Base-by-base conservation (phyloP, 1,284 basidiomycete genomes). In the Vanrija sp. region DNA sequence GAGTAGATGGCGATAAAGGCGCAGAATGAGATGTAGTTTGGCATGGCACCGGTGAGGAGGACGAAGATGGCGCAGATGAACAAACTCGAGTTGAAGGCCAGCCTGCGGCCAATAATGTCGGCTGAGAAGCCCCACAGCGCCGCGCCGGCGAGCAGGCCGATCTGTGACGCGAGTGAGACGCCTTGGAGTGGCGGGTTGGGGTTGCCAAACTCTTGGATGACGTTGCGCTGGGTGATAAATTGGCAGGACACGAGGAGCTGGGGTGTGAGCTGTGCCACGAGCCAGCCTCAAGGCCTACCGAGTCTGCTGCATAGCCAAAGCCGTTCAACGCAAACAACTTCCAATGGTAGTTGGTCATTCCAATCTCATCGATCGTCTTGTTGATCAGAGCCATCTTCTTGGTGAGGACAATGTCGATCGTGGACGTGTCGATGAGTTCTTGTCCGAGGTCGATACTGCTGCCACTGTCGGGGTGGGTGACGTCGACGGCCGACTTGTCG, bases 41-140 rank as follows among this genome's bases (percentile, higher is more conserved):
- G 21, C 78, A 79, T 51, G 83, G 75, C 0, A 77, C 69, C 23
- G 78, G 72, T 64, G 84, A 84, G 61, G 78, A 81, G 3, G 75
- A 34, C 34, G 61, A 85, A 85, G 0, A 83, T 67, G 25, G 81
- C 81, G 21, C 76, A 77, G 48, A 85, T 69, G 63, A 83, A 81
- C 34, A 85, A 72, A 0, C 84, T 83, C 10, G 80, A 78, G 57
- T 85, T 79, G 77, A 84, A 86, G 2, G 82, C 82, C 4, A 82
- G 64, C 51, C 76, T 78, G 26, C 84, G 78, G 3, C 78, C 78
- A 48, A 78, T 72, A 28, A 80, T 66, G 50, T 79, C 78, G 3
- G 74, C 70, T 15, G 69, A 68, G 45, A 79, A 69, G 6, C 78
- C 78, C 84, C 84, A 86, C 34, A 78, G 78, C 26, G 68, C 47